Evolutionary conservation across 306 rosid species (phyloP).

Genomic region (Trichosanthes truncata): DNA sequence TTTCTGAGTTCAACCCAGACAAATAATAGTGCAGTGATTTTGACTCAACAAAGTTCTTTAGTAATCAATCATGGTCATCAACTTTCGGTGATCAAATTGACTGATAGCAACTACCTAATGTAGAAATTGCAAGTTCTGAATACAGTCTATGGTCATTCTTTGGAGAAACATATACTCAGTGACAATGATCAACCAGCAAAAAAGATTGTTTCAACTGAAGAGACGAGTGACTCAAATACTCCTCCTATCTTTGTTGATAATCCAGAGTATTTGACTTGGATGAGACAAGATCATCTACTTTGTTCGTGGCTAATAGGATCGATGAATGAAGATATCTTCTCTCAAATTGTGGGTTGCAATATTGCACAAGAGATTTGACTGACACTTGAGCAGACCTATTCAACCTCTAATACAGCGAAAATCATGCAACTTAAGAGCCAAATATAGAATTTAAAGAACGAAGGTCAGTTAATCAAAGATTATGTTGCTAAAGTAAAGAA

Average conservation of each 20-base stretch:
- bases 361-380: no score
- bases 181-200: neutral
- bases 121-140: neutral
- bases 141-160: neutral
- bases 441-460: neutral
- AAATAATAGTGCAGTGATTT: no score
- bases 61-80: neutral
- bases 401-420: neutral
- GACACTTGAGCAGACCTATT: no score
- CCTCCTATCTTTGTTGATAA: neutral
- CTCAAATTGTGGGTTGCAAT: neutral
- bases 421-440: neutral
- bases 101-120: neutral
- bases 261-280: neutral
- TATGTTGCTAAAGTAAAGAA: neutral
- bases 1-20: no score
- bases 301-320: neutral
- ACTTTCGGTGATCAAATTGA: neutral
- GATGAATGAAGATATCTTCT: neutral
- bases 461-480: fast-evolving
- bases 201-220: no score
- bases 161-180: neutral
- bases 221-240: no score
- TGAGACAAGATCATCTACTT: neutral
- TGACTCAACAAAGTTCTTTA: neutral